Evolutionary conservation across 2,329 filamentous ascomycete genomes (phyloP).

Genomic region (Fusarium nurragi): DNA sequence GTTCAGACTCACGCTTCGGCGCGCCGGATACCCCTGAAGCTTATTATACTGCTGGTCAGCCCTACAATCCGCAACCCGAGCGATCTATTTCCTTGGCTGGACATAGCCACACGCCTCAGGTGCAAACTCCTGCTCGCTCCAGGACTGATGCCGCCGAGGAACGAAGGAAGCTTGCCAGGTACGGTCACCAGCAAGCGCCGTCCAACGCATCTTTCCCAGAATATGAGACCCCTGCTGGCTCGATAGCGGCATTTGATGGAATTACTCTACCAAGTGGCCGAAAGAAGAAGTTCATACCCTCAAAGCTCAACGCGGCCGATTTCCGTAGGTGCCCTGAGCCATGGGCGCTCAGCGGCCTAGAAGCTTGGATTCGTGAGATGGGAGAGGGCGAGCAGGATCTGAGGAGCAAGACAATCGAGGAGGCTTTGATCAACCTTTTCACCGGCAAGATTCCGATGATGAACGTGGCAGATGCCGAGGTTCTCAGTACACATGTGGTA

Average conservation of each 20-base stretch:
- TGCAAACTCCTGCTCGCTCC: slow-evolving; percentile 85
- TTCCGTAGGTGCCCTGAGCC: slow-evolving; percentile 88
- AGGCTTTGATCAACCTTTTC: slow-evolving; percentile 88
- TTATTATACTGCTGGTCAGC: slow-evolving; percentile 54
- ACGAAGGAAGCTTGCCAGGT: slow-evolving; percentile 63
- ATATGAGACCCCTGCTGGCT: slow-evolving; percentile 64
- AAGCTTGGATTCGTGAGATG: slow-evolving; percentile 86
- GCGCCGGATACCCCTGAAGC: slow-evolving; percentile 59
- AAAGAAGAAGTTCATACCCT: slow-evolving; percentile 84
- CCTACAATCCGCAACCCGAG: slow-evolving; percentile 60
- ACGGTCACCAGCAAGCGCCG: slow-evolving; percentile 58
- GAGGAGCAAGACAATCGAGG: slow-evolving; percentile 83
- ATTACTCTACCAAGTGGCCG: slow-evolving; percentile 83
- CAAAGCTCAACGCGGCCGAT: slow-evolving; percentile 82
- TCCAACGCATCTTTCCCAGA: slow-evolving; percentile 64
- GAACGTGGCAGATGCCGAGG: slow-evolving; percentile 97
- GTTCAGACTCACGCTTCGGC: slow-evolving; percentile 55
- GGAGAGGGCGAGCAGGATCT: slow-evolving; percentile 91
- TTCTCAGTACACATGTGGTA: slow-evolving; percentile 80
- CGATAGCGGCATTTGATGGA: slow-evolving; percentile 76
- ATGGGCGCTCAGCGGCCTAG: slow-evolving; percentile 91
- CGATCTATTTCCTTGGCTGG: slow-evolving; percentile 85
- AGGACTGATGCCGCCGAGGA: slow-evolving; percentile 91
- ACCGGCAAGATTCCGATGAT: slow-evolving; percentile 96
- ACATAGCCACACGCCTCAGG: slow-evolving; percentile 80